These are phyloP conservation scores for Neopestalotiopsis sp. DNA, from an alignment of 2,329 filamentous ascomycete species.

Conservation along the genomic window DNA sequence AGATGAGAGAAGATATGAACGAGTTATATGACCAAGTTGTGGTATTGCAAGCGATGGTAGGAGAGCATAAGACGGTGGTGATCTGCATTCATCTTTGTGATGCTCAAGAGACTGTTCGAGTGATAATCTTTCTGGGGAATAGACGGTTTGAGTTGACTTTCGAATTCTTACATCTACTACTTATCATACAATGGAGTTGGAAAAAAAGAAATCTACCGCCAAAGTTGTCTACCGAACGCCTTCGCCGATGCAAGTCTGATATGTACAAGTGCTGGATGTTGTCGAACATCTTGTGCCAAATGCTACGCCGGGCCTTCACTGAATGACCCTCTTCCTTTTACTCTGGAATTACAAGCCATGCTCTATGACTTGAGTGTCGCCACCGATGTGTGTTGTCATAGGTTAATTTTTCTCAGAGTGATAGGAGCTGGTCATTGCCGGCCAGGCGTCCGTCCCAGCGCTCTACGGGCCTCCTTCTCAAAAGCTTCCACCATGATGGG, in stretches of 20 bases:
- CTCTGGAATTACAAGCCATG: background rate
- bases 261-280: background rate
- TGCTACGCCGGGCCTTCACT: background rate
- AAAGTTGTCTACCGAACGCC: background rate
- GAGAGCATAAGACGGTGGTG: background rate
- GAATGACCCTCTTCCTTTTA: background rate
- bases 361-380: background rate
- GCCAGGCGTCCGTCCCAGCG: conserved; percentile 45
- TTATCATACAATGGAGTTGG: conserved; percentile 7
- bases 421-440: background rate
- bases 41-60: background rate
- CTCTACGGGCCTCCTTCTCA: conserved; percentile 74
- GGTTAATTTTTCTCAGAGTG: background rate
- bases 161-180: background rate
- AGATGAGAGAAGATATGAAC: background rate
- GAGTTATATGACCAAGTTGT: background rate
- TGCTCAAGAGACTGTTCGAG: background rate
- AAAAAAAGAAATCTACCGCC: background rate
- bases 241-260: conserved; percentile 1
- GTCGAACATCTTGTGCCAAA: background rate
- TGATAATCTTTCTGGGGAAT: background rate
- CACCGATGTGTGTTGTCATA: background rate
- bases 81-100: background rate
- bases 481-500: conserved; percentile 93
- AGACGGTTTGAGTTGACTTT: conserved; percentile 2